Evolutionary conservation across 257 asterid genomes (phyloP).

Genomic region (Hygrophila difformis): DNA sequence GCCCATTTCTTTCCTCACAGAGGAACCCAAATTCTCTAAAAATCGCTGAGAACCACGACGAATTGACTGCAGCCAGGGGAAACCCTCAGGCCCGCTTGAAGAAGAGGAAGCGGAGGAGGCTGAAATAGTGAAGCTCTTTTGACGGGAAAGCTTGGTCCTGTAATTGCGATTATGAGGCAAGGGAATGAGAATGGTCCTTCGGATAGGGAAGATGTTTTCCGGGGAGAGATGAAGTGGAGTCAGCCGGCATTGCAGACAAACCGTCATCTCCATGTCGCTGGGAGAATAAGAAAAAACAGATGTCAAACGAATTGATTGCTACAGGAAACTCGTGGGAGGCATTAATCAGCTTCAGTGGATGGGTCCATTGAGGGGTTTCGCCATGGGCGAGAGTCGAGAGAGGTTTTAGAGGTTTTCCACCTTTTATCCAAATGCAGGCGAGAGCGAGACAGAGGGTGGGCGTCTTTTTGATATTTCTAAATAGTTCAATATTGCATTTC

Average conservation of each 20-base stretch:
- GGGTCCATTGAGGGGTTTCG: too few species aligned
- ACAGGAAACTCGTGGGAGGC: too few species aligned
- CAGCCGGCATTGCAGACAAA: conserved; percentile 27
- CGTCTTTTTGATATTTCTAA: too few species aligned
- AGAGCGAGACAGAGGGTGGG: too few species aligned
- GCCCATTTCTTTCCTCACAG: conserved; percentile 69
- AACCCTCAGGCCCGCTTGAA: conserved; percentile 39
- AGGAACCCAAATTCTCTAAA: conserved; percentile 52
- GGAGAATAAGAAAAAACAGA: too few species aligned
- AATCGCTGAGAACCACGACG: conserved; percentile 56
- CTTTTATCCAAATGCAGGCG: too few species aligned
- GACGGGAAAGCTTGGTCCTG: conserved; percentile 36
- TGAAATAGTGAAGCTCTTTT: conserved; percentile 30
- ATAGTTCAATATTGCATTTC: too few species aligned
- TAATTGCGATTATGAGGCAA: conserved; percentile 16
- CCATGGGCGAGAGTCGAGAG: too few species aligned
- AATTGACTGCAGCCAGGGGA: conserved; percentile 67
- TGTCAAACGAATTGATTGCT: too few species aligned
- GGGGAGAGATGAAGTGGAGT: conserved; percentile 19
- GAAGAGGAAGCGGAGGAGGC: conserved; percentile 55
- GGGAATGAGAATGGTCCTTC: conserved; percentile 14
- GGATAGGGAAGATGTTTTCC: conserved; percentile 16
- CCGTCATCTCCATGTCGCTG: conserved; percentile 22
- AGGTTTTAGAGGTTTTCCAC: too few species aligned
- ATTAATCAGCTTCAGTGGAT: too few species aligned